Base-by-base conservation (phyloP, 2,329 filamentous ascomycete genomes). In the Colletotrichum acutatum region DNA sequence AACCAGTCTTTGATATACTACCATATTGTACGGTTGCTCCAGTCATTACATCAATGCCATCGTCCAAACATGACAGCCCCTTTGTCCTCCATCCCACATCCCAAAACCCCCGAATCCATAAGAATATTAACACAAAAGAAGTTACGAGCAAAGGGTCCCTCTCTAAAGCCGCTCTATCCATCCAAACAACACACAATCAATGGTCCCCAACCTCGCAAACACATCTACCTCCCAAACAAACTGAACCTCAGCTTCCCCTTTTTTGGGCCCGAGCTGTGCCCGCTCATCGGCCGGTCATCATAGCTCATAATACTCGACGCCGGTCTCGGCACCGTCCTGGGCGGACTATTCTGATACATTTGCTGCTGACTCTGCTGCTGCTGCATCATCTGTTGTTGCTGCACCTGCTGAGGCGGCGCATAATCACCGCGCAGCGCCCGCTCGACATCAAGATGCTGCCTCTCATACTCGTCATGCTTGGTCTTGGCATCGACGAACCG, bases 391-490 rank as follows among this genome's bases (percentile, higher is more conserved):
- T 59, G 70, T 37, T 34, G 57, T n/a, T 62, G 58, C 67, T 58
- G 32, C 32, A 34, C 32, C 11, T 34, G 59, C n/a, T 4, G 14
- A 30, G 22, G 34, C 32, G 57, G 66, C 65, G 63, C 26, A 2
- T 81, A 75, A n/a, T 85, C 84, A 0, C 84, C 84, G 0, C 83
- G 77, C 75, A 86, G 79, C 0, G 84, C 84, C 56, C 81, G 77
- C 75, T 84, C 82, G 60, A 86, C 84, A 49, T 86, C 82, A 14
- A 76, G 73, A 68, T 85, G 82, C 77, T 85, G 84, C 5, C 83
- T 79, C 58, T 78, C 78, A 71, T 86, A 86, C 68, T 86, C 83
- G 71, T 86, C 84, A 66, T 85, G 84, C 78, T 85, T 85, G 72
- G 75, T 59, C 77, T 85, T 85, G 66, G 84, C 83, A 28, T 85